Base-by-base conservation (phyloP, 371 early-diverging fungal species). In the Capillidium heterosporum region DNA sequence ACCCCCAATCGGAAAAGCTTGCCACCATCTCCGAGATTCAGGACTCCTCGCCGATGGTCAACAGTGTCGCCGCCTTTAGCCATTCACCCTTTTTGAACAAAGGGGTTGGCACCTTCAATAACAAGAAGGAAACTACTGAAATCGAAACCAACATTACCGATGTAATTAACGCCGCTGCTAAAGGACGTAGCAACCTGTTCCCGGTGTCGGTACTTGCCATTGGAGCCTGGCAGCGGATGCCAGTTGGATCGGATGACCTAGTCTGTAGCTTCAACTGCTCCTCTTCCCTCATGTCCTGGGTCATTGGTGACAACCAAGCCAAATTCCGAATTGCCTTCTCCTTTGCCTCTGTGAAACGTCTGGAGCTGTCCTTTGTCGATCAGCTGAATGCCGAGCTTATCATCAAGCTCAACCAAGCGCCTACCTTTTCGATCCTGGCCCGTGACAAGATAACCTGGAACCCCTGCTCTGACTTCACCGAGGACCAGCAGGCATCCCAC, bases 211-310 rank as follows among this genome's bases (percentile, higher is more conserved):
- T 82, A 13, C 62, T 86, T 3, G 68, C 75, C 0, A 76, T 86
- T 26, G 84, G 84, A 31, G 72, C 76, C 4, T 86, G 87, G 87
- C 81, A 82, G 54, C 71, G 87, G 32, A 76, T 82, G 71, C 74
- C 72, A 31, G 72, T 76, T 19, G 61, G 71, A 0, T 67, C 63
- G 59, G 71, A 71, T 35, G 81, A 81, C 58, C 63, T 85, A 52
- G 60, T 74, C 44, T 79, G 80, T 60, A 43, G 42, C 24, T 55
- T 42, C 24, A 15, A 28, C 29, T 4, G 21, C 19, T 32, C 31
- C 3, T 35, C 39, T 8, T 35, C 11, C 24, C 24, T 35, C 7
- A 31, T 55, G 55, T 10, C 55, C 8, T 55, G 55, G 55, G 10
- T 55, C 5, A 44, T 55, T 26, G 55, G 55, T 1, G 55, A 55